phyloP scores from a whole-genome alignment of 208 protist species.

The Leishmania arabica region DNA sequence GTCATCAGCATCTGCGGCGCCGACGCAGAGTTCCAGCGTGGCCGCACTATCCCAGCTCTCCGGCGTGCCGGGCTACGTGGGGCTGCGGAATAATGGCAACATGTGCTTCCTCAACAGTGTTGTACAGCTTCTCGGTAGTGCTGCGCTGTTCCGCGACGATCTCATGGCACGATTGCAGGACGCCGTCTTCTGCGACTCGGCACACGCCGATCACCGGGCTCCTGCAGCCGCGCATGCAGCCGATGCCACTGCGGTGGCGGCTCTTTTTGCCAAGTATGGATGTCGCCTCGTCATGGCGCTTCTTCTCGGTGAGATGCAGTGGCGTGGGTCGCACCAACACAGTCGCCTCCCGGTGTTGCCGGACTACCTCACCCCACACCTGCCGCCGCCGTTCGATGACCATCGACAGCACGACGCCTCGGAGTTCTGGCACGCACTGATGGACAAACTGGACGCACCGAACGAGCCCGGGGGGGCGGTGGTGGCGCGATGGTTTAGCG shows the following conservation, averaged over 20 bases:
- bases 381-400: constrained; percentile 58
- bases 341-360: constrained; percentile 27
- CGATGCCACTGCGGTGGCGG: background rate
- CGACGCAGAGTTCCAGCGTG: background rate
- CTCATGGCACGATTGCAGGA: constrained; percentile 21
- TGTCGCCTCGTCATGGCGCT: constrained; percentile 35
- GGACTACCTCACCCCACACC: constrained; percentile 29
- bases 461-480: constrained; percentile 25
- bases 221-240: background rate
- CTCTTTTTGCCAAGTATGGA: constrained; percentile 2
- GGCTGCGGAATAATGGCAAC: constrained; percentile 62
- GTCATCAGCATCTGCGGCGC: background rate
- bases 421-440: constrained; percentile 66
- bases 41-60: constrained; percentile 5
- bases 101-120: constrained; percentile 76
- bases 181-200: constrained; percentile 8
- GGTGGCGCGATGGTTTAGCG: constrained; percentile 62
- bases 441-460: constrained; percentile 57
- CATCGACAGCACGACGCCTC: constrained; percentile 74
- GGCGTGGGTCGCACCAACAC: constrained; percentile 36
- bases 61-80: constrained; percentile 37
- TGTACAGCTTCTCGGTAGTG: constrained; percentile 57
- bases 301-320: constrained; percentile 55
- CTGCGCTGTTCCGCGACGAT: constrained; percentile 37
- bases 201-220: background rate